A percentile compares a stretch with the other conserved stretches of the same genome.
phyloP scores from a whole-genome alignment of 1,284 basidiomycete genomes.

The Malassezia sp. region DNA sequence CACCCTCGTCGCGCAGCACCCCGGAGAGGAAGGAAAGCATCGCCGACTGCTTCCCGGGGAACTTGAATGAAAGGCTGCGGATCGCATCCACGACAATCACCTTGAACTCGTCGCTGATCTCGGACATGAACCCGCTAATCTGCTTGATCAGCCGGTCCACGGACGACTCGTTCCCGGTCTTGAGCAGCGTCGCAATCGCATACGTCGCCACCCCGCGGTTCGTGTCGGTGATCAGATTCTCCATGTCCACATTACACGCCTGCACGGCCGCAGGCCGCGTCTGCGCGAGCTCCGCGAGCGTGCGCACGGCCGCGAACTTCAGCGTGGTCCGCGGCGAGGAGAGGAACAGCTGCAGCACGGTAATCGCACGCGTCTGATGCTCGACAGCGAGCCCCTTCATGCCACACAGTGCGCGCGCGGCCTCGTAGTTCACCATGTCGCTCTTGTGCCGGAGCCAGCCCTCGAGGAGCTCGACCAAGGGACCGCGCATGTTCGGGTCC shows the following conservation, averaged over 20 bases:
- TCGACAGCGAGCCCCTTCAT: conserved; percentile 69
- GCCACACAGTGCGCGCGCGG: conserved; percentile 91
- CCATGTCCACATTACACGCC: conserved; percentile 90
- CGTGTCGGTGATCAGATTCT: conserved; percentile 88
- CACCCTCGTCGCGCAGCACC: conserved; percentile 61
- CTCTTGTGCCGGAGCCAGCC: conserved; percentile 95
- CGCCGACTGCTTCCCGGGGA: conserved; percentile 79
- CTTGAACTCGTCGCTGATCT: conserved; percentile 99
- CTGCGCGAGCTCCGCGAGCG: conserved; percentile 69
- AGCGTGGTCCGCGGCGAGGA: conserved; percentile 53
- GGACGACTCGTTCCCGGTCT: conserved; percentile 98
- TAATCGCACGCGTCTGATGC: conserved; percentile 73
- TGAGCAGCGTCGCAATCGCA: conserved; percentile 94
- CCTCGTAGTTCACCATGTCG: conserved; percentile 99
- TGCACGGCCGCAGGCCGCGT: conserved; percentile 71
- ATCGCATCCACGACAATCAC: conserved; percentile 99
- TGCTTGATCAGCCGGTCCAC: conserved; percentile 99
- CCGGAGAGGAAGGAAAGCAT: conserved; percentile 53
- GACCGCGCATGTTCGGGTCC: conserved; percentile 54
- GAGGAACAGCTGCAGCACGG: conserved; percentile 45
- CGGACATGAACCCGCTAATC: conserved; percentile 96
- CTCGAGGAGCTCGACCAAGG: conserved; percentile 83
- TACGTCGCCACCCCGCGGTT: conserved; percentile 97
- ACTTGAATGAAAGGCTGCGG: conserved; percentile 94
- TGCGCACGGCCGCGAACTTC: conserved; percentile 95